These are phyloP conservation scores for Fusarium staphyleae DNA, from an alignment of 2,329 filamentous ascomycete genomes.

Conservation along the genomic window DNA sequence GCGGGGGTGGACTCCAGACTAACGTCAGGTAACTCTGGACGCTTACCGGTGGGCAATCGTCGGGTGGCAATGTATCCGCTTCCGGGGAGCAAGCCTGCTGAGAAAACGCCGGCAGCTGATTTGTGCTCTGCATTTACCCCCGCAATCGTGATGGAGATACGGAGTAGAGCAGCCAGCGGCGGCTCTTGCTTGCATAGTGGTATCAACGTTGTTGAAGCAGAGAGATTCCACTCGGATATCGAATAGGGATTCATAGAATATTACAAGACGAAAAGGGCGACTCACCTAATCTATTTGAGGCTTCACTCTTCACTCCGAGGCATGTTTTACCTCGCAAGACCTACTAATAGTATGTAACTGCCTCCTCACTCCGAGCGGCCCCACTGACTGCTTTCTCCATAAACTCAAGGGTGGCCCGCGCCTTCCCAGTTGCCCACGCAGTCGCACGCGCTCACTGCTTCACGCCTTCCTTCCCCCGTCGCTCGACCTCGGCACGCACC, in stretches of 20 bases:
- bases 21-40: conserved; percentile 3
- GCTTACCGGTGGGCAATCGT: no score
- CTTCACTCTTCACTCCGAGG: no score
- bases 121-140: conserved; percentile 24
- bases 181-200: background rate
- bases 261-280: no score
- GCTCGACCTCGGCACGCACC: conserved; percentile 38
- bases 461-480: background rate
- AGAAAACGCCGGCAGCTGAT: conserved; percentile 41
- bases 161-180: no score
- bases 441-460: conserved; percentile 24
- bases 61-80: conserved; percentile 29
- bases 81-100: conserved; percentile 39
- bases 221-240: background rate
- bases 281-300: no score
- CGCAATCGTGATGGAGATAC: conserved; percentile 2
- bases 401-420: conserved; percentile 10
- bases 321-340: background rate
- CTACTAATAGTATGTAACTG: background rate
- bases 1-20: conserved; percentile 29
- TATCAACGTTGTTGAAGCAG: background rate
- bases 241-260: background rate
- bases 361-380: conserved; percentile 2
- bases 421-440: background rate
- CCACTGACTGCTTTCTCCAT: conserved; percentile 10